These are phyloP conservation scores for Dactylonectria estremocensis DNA, from an alignment of 2,329 filamentous ascomycete species.

Conservation along the genomic window DNA sequence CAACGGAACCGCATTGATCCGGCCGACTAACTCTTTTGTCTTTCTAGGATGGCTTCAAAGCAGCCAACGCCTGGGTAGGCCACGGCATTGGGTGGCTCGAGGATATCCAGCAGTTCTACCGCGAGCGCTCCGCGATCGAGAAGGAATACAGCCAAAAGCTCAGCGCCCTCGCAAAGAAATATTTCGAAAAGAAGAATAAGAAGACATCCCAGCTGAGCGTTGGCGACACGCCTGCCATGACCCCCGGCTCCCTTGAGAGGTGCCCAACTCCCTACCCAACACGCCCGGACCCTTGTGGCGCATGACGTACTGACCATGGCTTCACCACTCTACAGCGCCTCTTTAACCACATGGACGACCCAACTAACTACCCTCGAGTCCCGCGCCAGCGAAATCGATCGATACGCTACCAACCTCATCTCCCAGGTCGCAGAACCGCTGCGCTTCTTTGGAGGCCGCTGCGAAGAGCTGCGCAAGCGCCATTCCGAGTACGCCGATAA, in stretches of 20 bases:
- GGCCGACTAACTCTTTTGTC: constrained; percentile 3
- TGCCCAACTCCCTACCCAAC: constrained; percentile 50
- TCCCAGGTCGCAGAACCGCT: constrained; percentile 89
- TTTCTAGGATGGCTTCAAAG: constrained; percentile 93
- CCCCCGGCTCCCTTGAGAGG: constrained; percentile 95
- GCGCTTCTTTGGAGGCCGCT: constrained; percentile 79
- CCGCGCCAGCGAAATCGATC: constrained; percentile 90
- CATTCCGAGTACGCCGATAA: constrained; percentile 91
- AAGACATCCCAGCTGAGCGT: constrained; percentile 92
- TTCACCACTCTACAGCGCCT: constrained; percentile 73
- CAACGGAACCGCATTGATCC: neutral
- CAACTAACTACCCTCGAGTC: constrained; percentile 92
- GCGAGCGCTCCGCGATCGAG: constrained; percentile 93
- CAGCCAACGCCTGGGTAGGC: constrained; percentile 91
- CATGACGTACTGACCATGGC: constrained; percentile 42
- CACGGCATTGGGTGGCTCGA: constrained; percentile 95
- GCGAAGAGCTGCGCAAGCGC: constrained; percentile 93
- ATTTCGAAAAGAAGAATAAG: constrained; percentile 96
- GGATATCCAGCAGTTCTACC: constrained; percentile 97
- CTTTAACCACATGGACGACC: constrained; percentile 96
- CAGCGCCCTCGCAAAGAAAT: constrained; percentile 90
- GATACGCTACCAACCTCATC: constrained; percentile 84
- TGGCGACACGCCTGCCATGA: constrained; percentile 92
- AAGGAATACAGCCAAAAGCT: constrained; percentile 97
- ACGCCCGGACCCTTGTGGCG: neutral